These are phyloP conservation scores for Crithidia sp. DNA, from an alignment of 208 protist genomes.

Conservation along the genomic window DNA sequence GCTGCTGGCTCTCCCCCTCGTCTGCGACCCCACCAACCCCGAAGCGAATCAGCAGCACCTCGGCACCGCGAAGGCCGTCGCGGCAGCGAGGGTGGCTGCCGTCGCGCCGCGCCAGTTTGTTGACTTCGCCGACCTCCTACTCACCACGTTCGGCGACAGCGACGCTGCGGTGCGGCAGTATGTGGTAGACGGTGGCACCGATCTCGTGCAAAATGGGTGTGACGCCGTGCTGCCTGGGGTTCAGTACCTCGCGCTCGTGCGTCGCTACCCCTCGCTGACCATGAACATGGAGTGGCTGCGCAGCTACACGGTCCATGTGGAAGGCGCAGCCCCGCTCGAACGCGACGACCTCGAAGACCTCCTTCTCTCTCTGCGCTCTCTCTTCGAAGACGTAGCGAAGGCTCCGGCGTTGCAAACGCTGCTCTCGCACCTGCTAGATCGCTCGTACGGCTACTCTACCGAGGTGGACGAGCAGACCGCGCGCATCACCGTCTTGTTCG, in stretches of 20 bases:
- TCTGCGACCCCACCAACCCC: constrained; percentile 28
- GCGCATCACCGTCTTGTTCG: constrained; percentile 69
- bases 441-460: constrained; percentile 23
- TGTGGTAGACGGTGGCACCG: constrained; percentile 51
- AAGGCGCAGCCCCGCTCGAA: background rate
- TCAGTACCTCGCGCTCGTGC: constrained; percentile 67
- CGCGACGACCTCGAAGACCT: constrained; percentile 61
- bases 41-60: constrained; percentile 20
- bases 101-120: constrained; percentile 79
- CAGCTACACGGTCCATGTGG: constrained; percentile 45
- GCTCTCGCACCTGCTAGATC: constrained; percentile 47
- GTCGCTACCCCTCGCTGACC: constrained; percentile 39
- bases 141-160: constrained; percentile 50
- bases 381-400: constrained; percentile 59
- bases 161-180: constrained; percentile 57
- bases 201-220: constrained; percentile 38
- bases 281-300: constrained; percentile 63
- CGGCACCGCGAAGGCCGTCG: constrained; percentile 57
- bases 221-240: constrained; percentile 11
- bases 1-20: constrained; percentile 71
- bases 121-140: constrained; percentile 68
- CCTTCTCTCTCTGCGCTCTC: constrained; percentile 62
- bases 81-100: constrained; percentile 55
- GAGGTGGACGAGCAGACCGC: constrained; percentile 55
- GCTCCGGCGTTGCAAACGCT: constrained; percentile 66